phyloP scores from a whole-genome alignment of 2,329 filamentous ascomycete species.

The Davidsoniella eucalypti region DNA sequence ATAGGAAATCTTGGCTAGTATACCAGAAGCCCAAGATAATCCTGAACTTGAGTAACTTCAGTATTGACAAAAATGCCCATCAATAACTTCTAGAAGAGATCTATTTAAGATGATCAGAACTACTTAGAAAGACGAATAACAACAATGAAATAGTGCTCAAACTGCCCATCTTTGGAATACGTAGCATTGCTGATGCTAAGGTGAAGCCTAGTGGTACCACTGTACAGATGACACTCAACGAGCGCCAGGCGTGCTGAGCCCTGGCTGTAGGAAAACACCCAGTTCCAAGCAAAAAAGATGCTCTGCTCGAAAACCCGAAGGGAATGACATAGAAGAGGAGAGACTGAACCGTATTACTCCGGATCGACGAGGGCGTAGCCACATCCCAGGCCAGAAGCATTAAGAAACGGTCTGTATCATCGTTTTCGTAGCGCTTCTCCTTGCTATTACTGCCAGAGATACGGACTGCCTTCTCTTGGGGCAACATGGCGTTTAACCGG shows the following conservation, averaged over 20 bases:
- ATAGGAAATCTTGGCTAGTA: too few relatives aligned
- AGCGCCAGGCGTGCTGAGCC: background rate
- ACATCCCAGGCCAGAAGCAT: background rate
- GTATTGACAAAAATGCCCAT: too few relatives aligned
- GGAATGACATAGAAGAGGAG: background rate
- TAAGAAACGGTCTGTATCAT: background rate
- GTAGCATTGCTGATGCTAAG: background rate
- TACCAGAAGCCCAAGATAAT: too few relatives aligned
- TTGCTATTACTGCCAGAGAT: background rate
- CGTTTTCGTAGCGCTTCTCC: background rate
- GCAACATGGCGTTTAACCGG: too few relatives aligned
- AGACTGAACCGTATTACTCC: background rate
- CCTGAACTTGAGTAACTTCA: too few relatives aligned
- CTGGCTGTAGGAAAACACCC: background rate
- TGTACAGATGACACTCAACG: background rate
- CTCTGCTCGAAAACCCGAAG: background rate
- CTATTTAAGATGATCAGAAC: too few relatives aligned
- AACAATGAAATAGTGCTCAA: background rate
- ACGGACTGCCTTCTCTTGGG: too few relatives aligned
- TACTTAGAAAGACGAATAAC: background rate
- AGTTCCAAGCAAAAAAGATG: background rate
- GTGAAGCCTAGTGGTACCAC: background rate
- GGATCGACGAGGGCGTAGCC: background rate
- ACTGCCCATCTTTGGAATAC: background rate
- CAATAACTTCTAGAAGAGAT: too few relatives aligned